Evolutionary conservation across 164 flowering plant genomes (phyloP), one percentile per base, ranked within the genome.

Genomic region (Taxillus chinensis): DNA sequence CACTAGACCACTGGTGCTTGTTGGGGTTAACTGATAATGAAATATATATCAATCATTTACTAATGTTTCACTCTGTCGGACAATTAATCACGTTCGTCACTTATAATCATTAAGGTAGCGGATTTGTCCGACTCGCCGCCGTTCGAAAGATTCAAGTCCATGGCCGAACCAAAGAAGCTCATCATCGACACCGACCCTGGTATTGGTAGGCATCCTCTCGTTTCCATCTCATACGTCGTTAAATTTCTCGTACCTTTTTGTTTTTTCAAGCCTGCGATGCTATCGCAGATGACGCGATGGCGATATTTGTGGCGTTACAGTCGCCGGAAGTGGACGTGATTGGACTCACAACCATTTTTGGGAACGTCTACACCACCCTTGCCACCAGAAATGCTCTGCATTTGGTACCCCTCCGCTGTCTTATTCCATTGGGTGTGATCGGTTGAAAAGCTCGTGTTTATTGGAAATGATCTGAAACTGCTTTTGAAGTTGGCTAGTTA

Each of bases 341-440:
- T 66, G 98, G 95, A 39, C 83, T 93, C 9, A 90, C 97, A 0
- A 93, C 98, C 1, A 88, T 88, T 5, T 93, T 59, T 57, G 97
- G 98, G 50, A 93, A 93, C 63, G 96, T 93, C 6, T 88, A 84
- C 70, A 93, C 98, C 4, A 78, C 89, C 16, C 75, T 88, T 4
- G 92, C 98, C 43, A 93, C 97, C 7, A 72, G 86, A 71, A 93
- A 90, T 64, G 89, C 98, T 70, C 64, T 90, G 69, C 96, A 86
- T 73, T 71, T 93, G 90, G 98, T 92, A 76, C 53, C 39, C 4
- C 13, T 48, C 43, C 16, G 6, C 15, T 7, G 27, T 7, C n/a
- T 17, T 65, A 13, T 42, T 1, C 40, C 12, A 15, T 38, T 45
- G n/a, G 14, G 5, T 43, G n/a, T 16, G 27, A 27, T 27, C 27